Base-by-base conservation (phyloP, 2,329 filamentous ascomycete species). In the Colletotrichum gigasporum region DNA sequence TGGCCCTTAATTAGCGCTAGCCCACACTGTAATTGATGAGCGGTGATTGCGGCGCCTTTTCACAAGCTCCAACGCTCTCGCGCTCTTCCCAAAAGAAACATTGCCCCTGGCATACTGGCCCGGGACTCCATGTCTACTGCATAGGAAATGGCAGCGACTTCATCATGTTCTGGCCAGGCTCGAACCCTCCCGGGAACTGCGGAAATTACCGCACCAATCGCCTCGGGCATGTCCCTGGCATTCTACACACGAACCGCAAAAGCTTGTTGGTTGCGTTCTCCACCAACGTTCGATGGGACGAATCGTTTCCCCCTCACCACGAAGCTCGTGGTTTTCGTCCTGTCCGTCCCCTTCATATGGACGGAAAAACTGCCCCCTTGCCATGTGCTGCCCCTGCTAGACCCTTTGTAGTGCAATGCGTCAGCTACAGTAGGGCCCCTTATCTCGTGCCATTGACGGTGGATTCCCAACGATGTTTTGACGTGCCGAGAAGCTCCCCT, bases 1-100 rank as follows among this genome's bases (percentile, higher is more conserved):
- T 39, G 35, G 42, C 56, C 42, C 41, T 64, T 61, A 55, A 64
- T 64, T 61, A 64, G 56, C 48, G 48, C 47, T 55, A 60, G 41
- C 55, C 55, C 20, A 32, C 34, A 64, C 41, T 54, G 41, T 42
- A 35, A 60, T 53, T 60, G 39, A 48, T 50, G 50, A 24, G 20
- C 22, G 28, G 28, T 28, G 20, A 53, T 44, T 20, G 55, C 32
- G 22, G 53, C 30, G 14, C 14, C 18, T n/a, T 24, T 12, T 16
- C 11, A n/a, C 12, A 42, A 42, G 18, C 37, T 26, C 20, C 1
- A 11, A 28, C 34, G 18, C 32, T 18, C 37, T 45, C 42, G 42
- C 2, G 18, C 14, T 14, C 45, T 32, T 24, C 26, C 28, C 39
- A 16, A 28, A 26, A 35, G 26, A 50, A 37, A 45, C 20, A 45